Conservation (phyloP, 495 filamentous ascomycete species). For the Neurospora sp. region DNA sequence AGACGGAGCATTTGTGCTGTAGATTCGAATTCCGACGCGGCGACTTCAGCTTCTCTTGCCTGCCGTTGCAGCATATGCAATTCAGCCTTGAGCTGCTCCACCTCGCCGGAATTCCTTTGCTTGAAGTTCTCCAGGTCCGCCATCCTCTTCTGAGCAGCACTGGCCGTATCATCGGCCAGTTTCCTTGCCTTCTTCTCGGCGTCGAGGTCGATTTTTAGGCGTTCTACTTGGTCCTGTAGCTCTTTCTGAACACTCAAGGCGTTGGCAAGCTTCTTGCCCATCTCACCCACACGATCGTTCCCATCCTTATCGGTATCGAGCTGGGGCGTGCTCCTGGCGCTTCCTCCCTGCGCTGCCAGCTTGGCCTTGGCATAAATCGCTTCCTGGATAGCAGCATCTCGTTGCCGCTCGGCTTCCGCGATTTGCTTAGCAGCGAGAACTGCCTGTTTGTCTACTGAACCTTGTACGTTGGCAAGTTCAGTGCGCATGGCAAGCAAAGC, state of each 20-base stretch:
- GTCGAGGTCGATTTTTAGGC: conserved; percentile 57
- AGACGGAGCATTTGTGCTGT: conserved; percentile 61
- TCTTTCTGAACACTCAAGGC: conserved; percentile 70
- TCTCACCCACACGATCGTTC: conserved; percentile 62
- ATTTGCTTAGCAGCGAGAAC: conserved; percentile 76
- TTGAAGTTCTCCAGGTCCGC: conserved; percentile 72
- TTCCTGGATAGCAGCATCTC: conserved; percentile 84
- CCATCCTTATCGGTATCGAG: conserved; percentile 53
- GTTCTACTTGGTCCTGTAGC: conserved; percentile 57
- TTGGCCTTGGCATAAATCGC: conserved; percentile 92
- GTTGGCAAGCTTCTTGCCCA: conserved; percentile 70
- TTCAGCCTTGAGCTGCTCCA: conserved; percentile 75
- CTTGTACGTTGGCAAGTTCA: conserved; percentile 76
- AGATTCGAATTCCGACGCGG: conserved; percentile 64
- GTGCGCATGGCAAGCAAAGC: conserved; percentile 83
- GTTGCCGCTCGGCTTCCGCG: conserved; percentile 84
- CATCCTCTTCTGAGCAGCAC: conserved; percentile 72
- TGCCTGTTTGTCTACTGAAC: conserved; percentile 76
- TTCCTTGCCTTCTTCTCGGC: conserved; percentile 71
- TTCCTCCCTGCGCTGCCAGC: conserved; percentile 69
- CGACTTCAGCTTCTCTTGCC: conserved; percentile 66
- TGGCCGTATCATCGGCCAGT: conserved; percentile 79
- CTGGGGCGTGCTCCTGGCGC: conserved; percentile 59
- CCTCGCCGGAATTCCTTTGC: conserved; percentile 68
- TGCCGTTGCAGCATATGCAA: conserved; percentile 66